Percentiles rank a stretch among this genome's conserved stretches.
Conservation (phyloP, 306 rosid species). For the Glycine latifolia region DNA sequence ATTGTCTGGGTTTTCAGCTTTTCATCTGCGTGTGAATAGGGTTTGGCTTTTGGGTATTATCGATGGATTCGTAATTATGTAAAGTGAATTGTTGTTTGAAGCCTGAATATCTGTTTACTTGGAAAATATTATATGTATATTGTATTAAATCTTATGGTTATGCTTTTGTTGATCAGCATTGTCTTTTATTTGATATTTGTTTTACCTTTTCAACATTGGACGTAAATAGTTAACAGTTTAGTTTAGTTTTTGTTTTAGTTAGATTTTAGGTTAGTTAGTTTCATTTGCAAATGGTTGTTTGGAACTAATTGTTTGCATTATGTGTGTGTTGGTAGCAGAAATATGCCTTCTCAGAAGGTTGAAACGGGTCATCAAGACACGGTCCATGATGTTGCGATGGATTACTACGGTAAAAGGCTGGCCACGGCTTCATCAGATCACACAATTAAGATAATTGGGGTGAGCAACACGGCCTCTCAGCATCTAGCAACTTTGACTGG, state of each 20-base stretch:
- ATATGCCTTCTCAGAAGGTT: conserved; percentile 78
- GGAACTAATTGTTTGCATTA: conserved; percentile 21
- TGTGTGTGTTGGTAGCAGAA: conserved; percentile 44
- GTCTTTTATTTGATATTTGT: neutral
- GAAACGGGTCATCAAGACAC: conserved; percentile 87
- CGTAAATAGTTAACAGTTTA: neutral
- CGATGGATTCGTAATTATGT: neutral
- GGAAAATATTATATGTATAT: too few species aligned
- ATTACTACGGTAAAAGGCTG: conserved; percentile 82
- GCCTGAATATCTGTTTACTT: neutral
- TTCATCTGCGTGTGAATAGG: neutral
- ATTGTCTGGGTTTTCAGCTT: neutral
- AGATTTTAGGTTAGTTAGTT: neutral
- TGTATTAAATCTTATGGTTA: too few species aligned
- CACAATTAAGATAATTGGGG: conserved; percentile 85
- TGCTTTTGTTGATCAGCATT: neutral
- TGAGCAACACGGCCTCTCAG: conserved; percentile 75
- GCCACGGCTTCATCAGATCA: conserved; percentile 87
- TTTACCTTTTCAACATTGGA: conserved; percentile 15
- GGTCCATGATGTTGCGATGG: conserved; percentile 83
- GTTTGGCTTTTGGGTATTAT: conserved; percentile 3
- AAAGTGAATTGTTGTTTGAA: conserved; percentile 17
- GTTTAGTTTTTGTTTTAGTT: neutral
- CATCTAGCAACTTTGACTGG: conserved; percentile 77
- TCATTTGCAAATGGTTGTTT: conserved; percentile 15